A percentile compares a stretch with the other conserved stretches of the same genome.
phyloP scores from a whole-genome alignment of 1,284 basidiomycete genomes.

The Tylopilus sp. region DNA sequence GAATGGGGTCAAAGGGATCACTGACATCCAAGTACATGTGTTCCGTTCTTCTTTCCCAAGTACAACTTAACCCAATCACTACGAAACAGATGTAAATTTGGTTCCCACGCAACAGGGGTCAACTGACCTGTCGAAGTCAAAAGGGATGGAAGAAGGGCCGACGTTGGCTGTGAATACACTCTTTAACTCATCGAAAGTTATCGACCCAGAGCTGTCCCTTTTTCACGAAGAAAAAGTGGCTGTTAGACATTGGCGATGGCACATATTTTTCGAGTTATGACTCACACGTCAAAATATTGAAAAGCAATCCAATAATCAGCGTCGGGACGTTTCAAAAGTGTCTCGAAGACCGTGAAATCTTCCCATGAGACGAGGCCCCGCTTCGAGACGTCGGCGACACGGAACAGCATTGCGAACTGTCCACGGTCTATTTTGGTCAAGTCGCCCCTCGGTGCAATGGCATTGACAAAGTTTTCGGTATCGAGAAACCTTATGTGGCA shows the following conservation, averaged over 20 bases:
- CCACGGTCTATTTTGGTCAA: conserved; percentile 79
- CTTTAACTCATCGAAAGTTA: conserved; percentile 93
- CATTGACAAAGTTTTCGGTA: conserved; percentile 83
- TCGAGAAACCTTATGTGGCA: conserved; percentile 64
- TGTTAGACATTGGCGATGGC: conserved; percentile 2
- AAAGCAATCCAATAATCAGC: conserved; percentile 97
- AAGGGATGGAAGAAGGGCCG: conserved; percentile 80
- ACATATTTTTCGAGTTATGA: conserved; percentile 15
- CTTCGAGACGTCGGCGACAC: conserved; percentile 79
- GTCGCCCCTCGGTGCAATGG: conserved; percentile 84
- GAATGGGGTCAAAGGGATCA: conserved; percentile 19
- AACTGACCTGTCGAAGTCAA: conserved; percentile 85
- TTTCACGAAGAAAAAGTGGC: conserved; percentile 5
- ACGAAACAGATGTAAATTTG: conserved; percentile 7
- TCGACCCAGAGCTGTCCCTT: conserved; percentile 85
- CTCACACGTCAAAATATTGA: conserved; percentile 92
- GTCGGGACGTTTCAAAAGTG: conserved; percentile 83
- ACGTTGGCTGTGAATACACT: conserved; percentile 82
- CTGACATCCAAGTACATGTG: conserved; percentile 89
- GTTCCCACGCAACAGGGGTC: conserved; percentile 3
- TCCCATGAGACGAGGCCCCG: conserved; percentile 87
- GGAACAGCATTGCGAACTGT: conserved; percentile 87
- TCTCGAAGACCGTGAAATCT: conserved; percentile 93
- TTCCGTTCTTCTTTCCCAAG: conserved; percentile 84
- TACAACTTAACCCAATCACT: conserved; percentile 95